Evolutionary conservation across 176 grass and related monocot genomes (phyloP), one percentile per base, ranked within the genome.

Genomic region (Juncus inflexus): DNA sequence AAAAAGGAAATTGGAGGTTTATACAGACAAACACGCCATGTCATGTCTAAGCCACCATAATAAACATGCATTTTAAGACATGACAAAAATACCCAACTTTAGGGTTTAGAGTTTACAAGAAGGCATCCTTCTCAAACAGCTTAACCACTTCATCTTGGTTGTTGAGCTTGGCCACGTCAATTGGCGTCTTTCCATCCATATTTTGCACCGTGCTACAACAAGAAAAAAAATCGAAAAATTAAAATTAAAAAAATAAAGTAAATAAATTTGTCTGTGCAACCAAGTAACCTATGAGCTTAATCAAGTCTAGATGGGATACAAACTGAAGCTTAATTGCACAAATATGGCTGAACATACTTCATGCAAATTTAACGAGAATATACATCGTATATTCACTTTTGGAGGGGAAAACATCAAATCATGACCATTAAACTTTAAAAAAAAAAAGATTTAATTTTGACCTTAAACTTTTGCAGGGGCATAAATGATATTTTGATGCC

Each of bases 121-220:
- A 95, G 6, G 73, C 86, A n/a, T 90, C 90, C 72, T 84, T 86
- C 72, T 90, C 90, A 14, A 95, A 80, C 63, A 95, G 71, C 86
- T 95, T 95, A 12, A 95, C 60, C 11, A 90, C 83, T 59, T 95
- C 86, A 8, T 84, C 80, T 68, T 95, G 90, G 43, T 71, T 86
- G 71, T 95, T 95, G 58, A 95, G 80, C 72, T 60, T 90, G 14
- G 90, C 83, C 2, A 95, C 90, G 67, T 95, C 90, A 2, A 90
- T 83, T 54, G 90, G 75, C 47, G 83, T 87, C 35, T 95, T 95
- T 11, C 90, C 90, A 3, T 95, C 90, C 75, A 95, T 64, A 75
- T 95, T 95, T 69, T 86, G 77, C 66, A 84, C 67, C 19, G 90
- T 95, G 50, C 90, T 95, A 81, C 35, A 11, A 10, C 3, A 10